Percentiles rank a stretch among this genome's conserved stretches.
phyloP scores from a whole-genome alignment of 2,329 filamentous ascomycete species.

The Alternaria sp. region DNA sequence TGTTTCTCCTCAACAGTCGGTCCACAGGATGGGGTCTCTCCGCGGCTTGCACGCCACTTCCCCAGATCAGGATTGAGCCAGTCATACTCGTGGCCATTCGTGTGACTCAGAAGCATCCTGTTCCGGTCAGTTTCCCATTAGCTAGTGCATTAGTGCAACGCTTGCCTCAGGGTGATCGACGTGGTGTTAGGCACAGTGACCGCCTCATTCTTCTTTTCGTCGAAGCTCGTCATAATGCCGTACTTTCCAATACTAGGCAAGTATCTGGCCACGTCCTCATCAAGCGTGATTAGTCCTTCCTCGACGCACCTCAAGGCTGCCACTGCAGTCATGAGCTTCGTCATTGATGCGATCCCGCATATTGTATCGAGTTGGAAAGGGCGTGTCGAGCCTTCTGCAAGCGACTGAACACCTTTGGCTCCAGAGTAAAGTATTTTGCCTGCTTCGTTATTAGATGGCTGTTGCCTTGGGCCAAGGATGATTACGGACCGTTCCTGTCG shows the following conservation, averaged over 20 bases:
- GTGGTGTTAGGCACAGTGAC: constrained; percentile 39
- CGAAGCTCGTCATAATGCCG: constrained; percentile 32
- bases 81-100: constrained; percentile 54
- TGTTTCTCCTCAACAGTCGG: constrained; percentile 55
- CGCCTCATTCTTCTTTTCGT: constrained; percentile 20
- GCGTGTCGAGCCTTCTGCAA: neutral
- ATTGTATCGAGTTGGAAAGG: constrained; percentile 18
- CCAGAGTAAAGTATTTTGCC: constrained; percentile 9
- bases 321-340: constrained; percentile 35
- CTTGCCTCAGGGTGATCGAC: constrained; percentile 51
- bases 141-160: neutral
- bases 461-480: neutral
- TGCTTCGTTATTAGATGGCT: neutral
- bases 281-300: constrained; percentile 27
- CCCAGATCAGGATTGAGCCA: constrained; percentile 53
- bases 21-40: constrained; percentile 54
- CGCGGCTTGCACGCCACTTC: constrained; percentile 39
- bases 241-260: constrained; percentile 44
- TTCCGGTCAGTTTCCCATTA: neutral
- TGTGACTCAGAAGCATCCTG: constrained; percentile 54
- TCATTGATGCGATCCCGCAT: constrained; percentile 57
- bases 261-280: constrained; percentile 20
- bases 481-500: constrained; percentile 2
- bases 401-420: constrained; percentile 2
- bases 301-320: constrained; percentile 29